These are phyloP conservation scores for Gossypium stocksii DNA, from an alignment of 345 rosid species.

Conservation along the genomic window DNA sequence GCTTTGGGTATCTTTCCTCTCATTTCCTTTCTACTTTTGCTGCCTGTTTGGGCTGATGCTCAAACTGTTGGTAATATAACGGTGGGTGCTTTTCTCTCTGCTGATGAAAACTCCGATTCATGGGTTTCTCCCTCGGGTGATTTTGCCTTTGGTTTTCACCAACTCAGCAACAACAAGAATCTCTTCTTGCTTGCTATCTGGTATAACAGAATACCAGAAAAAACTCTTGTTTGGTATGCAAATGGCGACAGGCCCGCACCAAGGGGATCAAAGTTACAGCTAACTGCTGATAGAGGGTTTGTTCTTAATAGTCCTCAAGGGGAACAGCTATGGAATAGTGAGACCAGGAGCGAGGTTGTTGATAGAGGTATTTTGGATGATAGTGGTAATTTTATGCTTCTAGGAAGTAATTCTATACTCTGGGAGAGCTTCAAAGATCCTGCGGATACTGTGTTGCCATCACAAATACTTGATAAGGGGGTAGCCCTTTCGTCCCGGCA, in stretches of 20 bases:
- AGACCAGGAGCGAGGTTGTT: background rate
- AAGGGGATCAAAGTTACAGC: constrained; percentile 25
- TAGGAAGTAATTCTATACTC: background rate
- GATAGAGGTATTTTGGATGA: constrained; percentile 25
- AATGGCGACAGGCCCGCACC: constrained; percentile 25
- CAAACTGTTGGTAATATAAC: background rate
- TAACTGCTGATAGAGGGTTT: constrained; percentile 18
- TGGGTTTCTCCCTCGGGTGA: constrained; percentile 34
- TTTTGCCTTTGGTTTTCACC: constrained; percentile 38
- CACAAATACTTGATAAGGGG: constrained; percentile 6
- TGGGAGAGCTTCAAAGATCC: constrained; percentile 31
- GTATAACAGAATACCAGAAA: constrained; percentile 37
- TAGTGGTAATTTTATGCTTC: constrained; percentile 29
- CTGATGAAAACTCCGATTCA: background rate
- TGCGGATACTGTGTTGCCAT: constrained; percentile 29
- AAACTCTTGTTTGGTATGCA: constrained; percentile 36
- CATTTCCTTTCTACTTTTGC: constrained; percentile 1
- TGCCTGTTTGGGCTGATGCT: background rate
- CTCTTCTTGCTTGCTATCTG: constrained; percentile 33
- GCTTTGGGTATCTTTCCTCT: background rate
- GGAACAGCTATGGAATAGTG: constrained; percentile 20
- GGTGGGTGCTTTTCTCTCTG: constrained; percentile 9
- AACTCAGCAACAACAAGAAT: background rate
- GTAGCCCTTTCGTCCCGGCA: background rate
- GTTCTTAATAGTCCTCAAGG: constrained; percentile 20